Evolutionary conservation across 345 rosid genomes (phyloP).

Genomic region (Nephelium lappaceum): DNA sequence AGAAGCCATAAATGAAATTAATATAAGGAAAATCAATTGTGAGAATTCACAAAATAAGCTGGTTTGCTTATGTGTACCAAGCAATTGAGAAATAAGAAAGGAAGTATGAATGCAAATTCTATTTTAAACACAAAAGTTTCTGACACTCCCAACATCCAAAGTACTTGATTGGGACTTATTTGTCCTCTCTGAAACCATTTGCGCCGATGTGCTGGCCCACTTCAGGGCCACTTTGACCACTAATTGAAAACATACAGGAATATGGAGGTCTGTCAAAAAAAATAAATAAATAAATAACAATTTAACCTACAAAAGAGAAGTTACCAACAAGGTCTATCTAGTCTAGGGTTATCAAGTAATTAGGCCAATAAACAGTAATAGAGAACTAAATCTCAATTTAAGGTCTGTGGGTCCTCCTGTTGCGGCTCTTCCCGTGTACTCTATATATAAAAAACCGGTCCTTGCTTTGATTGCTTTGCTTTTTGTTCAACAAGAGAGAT

Average conservation of each 20-base stretch:
- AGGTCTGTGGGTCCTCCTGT: slow-evolving; percentile 12
- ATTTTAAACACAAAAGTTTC: too few relatives aligned
- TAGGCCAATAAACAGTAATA: neutral
- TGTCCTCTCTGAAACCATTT: neutral
- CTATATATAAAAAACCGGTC: neutral
- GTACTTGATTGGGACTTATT: neutral
- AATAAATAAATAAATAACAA: neutral
- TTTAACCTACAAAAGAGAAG: neutral
- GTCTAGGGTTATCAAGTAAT: neutral
- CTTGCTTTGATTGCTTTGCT: slow-evolving; percentile 11
- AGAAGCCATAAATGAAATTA: too few relatives aligned
- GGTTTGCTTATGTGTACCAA: too few relatives aligned
- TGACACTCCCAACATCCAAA: neutral
- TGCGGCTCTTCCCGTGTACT: neutral
- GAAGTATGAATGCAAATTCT: too few relatives aligned
- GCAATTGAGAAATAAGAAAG: too few relatives aligned
- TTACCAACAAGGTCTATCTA: neutral
- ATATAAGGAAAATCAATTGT: too few relatives aligned
- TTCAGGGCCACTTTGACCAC: slow-evolving; percentile 7
- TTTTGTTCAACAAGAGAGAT: neutral
- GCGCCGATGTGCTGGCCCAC: neutral
- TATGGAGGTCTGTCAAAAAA: neutral
- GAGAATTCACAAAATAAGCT: too few relatives aligned
- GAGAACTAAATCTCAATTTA: neutral
- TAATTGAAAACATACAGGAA: neutral